Base-by-base conservation (phyloP, 2,329 filamentous ascomycete genomes). In the Cytospora piceicola region DNA sequence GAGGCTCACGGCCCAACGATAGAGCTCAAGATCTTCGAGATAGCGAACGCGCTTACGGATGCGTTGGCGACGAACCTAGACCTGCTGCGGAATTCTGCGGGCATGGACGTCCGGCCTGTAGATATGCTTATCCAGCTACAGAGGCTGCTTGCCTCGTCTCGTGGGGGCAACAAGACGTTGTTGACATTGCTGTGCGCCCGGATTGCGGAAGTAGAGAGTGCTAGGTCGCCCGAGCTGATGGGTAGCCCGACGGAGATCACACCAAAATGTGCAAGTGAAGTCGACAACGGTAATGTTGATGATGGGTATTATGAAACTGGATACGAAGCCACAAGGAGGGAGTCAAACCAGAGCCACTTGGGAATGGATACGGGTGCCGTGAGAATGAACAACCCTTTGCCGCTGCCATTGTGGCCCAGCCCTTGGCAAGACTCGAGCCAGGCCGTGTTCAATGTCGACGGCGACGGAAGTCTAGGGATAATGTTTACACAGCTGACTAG, bases 1-100 rank as follows among this genome's bases (percentile, higher is more conserved):
- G 81, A 84, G 66, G 81, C 81, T 0, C 82, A 84, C 62, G 82
- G 82, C 0, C 78, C 81, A 5, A 79, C 79, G 0, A 78, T 84
- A 70, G 81, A 82, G 69, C 79, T 79, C 69, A 82, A 82, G 58
- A 80, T 80, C 2, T 82, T 77, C 58, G 79, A 82, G 65, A 82
- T 82, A 54, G 80, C 80, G 0, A 80, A 76, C 14, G 78, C 79
- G 0, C 79, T 82, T 0, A 76, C 77, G 22, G 80, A 82, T 30
- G 76, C 77, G 1, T 71, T 80, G 55, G 71, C 75, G 68, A 63
- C 59, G 29, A 61, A 75, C 29, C 65, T 72, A 63, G 65, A 71
- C 60, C 61, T 62, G 7, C 63, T 68, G 9, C 12, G 62, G 46
- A 52, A 58, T 64, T 51, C 65, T 49, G 42, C 68, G 42, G 59